Conservation (phyloP, 139 green algal genomes). For the Chlorella sp. region DNA sequence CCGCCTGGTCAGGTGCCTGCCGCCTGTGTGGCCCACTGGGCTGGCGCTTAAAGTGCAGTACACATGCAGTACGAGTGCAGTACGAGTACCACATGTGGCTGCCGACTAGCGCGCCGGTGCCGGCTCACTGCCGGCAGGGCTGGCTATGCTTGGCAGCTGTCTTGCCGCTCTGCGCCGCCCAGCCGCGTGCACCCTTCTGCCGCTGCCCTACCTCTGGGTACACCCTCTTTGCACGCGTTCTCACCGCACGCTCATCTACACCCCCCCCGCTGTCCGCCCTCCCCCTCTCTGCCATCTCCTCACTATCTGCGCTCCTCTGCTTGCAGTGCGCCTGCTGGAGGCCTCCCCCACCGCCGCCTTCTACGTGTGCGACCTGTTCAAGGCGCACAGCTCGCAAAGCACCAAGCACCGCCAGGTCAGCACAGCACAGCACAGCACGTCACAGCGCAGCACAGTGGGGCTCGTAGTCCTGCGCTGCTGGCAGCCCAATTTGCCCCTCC, state of each 20-base stretch:
- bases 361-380: constrained; percentile 44
- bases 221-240: constrained; percentile 18
- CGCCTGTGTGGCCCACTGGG: no score
- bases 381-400: constrained; percentile 45
- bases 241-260: background rate
- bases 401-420: constrained; percentile 66
- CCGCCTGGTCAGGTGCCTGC: background rate
- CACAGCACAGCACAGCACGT: background rate
- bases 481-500: background rate
- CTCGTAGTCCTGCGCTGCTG: background rate
- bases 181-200: no score
- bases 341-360: constrained; percentile 12
- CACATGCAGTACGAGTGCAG: no score
- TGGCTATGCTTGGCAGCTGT: no score
- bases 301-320: background rate
- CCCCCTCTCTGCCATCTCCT: background rate
- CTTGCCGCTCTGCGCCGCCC: no score
- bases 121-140: no score
- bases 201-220: background rate
- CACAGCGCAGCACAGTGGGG: background rate
- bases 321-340: constrained; percentile 25
- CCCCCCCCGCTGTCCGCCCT: background rate
- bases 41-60: no score
- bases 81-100: no score
- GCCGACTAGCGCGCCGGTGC: no score